These are phyloP conservation scores for Nakazawaea wyomingensis DNA, from an alignment of 805 yeast species.

Conservation along the genomic window DNA sequence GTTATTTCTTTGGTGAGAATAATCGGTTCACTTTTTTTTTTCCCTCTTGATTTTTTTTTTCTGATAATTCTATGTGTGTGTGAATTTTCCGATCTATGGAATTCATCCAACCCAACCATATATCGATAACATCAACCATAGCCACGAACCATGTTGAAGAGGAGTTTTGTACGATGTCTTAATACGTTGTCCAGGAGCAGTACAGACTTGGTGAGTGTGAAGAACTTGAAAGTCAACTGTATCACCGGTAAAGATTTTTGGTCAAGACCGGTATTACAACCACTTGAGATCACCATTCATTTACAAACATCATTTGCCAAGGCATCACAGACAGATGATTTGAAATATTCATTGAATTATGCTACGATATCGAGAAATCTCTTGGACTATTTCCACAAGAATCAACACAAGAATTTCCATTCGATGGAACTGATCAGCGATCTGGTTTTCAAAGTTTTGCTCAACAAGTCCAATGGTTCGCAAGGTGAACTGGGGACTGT, in stretches of 20 bases:
- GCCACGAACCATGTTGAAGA: background rate
- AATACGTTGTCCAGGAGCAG: constrained; percentile 7
- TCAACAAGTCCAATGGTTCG: constrained; percentile 12
- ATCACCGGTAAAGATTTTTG: constrained; percentile 72
- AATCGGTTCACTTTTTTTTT: background rate
- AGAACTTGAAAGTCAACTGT: constrained; percentile 56
- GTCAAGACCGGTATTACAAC: constrained; percentile 64
- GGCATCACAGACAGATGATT: constrained; percentile 79
- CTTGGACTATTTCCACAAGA: constrained; percentile 41
- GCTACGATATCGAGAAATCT: constrained; percentile 74
- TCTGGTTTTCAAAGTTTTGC: constrained; percentile 19
- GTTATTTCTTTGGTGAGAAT: no score
- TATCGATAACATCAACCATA: background rate
- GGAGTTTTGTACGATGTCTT: background rate
- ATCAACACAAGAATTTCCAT: constrained; percentile 34
- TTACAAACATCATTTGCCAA: constrained; percentile 61
- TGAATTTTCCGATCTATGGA: background rate
- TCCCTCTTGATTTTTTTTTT: background rate
- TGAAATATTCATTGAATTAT: constrained; percentile 79
- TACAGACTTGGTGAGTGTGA: constrained; percentile 42
- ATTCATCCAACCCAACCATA: no score
- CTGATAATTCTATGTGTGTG: background rate
- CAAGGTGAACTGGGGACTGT: constrained; percentile 17
- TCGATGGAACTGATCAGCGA: constrained; percentile 34
- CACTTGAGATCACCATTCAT: constrained; percentile 52